Evolutionary conservation across 371 early-diverging fungal species (phyloP).

Genomic region (Circinella umbellata): DNA sequence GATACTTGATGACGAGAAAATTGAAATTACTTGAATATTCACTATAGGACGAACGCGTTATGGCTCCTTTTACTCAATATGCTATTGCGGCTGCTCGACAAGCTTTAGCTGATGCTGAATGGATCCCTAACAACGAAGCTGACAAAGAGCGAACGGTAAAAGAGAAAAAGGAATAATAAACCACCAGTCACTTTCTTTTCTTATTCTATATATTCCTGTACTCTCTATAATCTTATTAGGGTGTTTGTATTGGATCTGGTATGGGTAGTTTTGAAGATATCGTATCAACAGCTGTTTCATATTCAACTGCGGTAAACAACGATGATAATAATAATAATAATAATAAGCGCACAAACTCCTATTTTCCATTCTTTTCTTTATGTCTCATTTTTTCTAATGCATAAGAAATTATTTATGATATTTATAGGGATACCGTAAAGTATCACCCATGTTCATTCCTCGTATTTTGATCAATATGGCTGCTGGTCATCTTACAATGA

Average conservation of each 20-base stretch:
- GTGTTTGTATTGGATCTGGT: constrained; percentile 91
- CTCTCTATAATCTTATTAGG: constrained; percentile 70
- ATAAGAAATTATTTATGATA: background rate
- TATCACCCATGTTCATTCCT: constrained; percentile 93
- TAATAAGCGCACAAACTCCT: no score
- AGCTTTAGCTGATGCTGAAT: constrained; percentile 86
- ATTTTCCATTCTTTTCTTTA: background rate
- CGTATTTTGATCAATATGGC: constrained; percentile 93
- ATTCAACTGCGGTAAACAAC: constrained; percentile 52
- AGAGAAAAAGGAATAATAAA: no score
- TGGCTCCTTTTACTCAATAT: constrained; percentile 88
- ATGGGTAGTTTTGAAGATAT: constrained; percentile 93
- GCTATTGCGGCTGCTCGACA: constrained; percentile 86
- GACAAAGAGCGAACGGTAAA: constrained; percentile 65
- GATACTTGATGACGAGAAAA: background rate
- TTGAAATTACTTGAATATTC: background rate
- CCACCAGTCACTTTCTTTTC: no score
- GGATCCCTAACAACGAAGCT: constrained; percentile 56
- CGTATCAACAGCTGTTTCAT: constrained; percentile 59
- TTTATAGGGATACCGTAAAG: constrained; percentile 70
- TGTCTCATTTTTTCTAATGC: background rate
- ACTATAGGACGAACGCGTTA: constrained; percentile 73
- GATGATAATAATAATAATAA: no score
- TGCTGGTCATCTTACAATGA: constrained; percentile 91
- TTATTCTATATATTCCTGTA: no score